Evolutionary conservation across 306 rosid genomes (phyloP).

Genomic region (Vigna radiata): DNA sequence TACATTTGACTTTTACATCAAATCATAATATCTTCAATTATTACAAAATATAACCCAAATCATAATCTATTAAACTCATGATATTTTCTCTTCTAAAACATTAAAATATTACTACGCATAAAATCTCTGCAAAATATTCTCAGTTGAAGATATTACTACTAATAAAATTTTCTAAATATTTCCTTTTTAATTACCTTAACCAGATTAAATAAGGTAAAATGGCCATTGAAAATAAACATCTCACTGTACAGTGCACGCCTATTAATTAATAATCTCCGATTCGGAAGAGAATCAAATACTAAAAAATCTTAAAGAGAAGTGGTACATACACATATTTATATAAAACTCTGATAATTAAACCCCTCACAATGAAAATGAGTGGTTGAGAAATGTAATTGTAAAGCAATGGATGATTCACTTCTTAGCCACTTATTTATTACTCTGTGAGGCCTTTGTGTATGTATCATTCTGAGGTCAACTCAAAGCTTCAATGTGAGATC

Average conservation of each 20-base stretch:
- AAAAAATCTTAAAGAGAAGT: conserved; percentile 37
- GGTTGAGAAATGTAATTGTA: conserved; percentile 29
- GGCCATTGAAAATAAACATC: conserved; percentile 68
- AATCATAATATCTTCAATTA: too few relatives aligned
- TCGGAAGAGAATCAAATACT: conserved; percentile 29
- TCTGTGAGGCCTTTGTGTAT: conserved; percentile 33
- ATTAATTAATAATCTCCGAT: conserved; percentile 47
- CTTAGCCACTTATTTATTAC: conserved; percentile 38
- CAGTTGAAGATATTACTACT: too few relatives aligned
- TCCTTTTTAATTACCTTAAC: too few relatives aligned
- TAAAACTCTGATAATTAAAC: conserved; percentile 27
- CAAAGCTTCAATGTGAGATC: conserved; percentile 93
- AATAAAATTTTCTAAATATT: too few relatives aligned
- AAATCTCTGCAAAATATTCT: too few relatives aligned
- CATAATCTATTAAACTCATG: too few relatives aligned
- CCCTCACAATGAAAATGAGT: conserved; percentile 35
- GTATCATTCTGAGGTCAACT: conserved; percentile 34
- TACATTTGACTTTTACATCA: too few relatives aligned
- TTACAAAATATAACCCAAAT: too few relatives aligned
- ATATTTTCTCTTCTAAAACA: too few relatives aligned
- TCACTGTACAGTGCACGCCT: conserved; percentile 65
- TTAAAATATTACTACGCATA: too few relatives aligned
- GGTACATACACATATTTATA: conserved; percentile 12
- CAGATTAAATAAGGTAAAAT: conserved; percentile 43
- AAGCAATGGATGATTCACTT: conserved; percentile 12